Base-by-base conservation (phyloP, 2,329 filamentous ascomycete species). In the Cyphellophora europaea region DNA sequence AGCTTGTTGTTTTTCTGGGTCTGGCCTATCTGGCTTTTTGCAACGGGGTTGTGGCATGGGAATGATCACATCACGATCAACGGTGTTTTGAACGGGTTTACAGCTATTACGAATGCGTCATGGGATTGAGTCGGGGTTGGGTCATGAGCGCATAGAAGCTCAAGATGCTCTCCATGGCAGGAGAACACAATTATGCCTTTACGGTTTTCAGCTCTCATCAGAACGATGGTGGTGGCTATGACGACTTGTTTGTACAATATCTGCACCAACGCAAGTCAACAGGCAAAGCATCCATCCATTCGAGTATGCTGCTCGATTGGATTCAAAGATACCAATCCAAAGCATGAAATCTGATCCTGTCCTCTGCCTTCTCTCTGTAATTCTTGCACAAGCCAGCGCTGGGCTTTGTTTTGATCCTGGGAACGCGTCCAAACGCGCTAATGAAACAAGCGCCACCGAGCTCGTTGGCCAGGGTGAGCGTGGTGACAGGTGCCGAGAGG, bases 1-100 rank as follows among this genome's bases (percentile, higher is more conserved):
- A 5, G 10, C 18, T 13, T 58, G 45, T 52, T 43, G 56, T 59
- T 45, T 46, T 49, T 51, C 55, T 58, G 56, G 64, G 66, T 57
- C 62, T 63, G 68, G 75, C 72, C 74, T 72, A 74, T 53, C 48
- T 53, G 52, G 44, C 40, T 44, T 48, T 51, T 53, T 58, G 53
- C 53, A 60, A 53, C 55, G 58, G 61, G 61, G 45, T 45, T 47
- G 45, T 42, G 46, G 47, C 42, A 47, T 40, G 44, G 43, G 41
- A 42, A 25, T n/a, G n/a, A 25, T 25, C 8, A 25, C 21, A n/a
- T 8, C 8, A 25, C n/a, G 51, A 55, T 51, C 52, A 54, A 56
- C 56, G 55, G 61, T 54, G 61, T 56, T 17, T 18, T 57, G 59
- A 57, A 50, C 59, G 52, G 53, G 55, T 55, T 57, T 25, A 8